These are phyloP conservation scores for Lachnellula occidentalis DNA, from an alignment of 2,329 filamentous ascomycete species.

Conservation along the genomic window DNA sequence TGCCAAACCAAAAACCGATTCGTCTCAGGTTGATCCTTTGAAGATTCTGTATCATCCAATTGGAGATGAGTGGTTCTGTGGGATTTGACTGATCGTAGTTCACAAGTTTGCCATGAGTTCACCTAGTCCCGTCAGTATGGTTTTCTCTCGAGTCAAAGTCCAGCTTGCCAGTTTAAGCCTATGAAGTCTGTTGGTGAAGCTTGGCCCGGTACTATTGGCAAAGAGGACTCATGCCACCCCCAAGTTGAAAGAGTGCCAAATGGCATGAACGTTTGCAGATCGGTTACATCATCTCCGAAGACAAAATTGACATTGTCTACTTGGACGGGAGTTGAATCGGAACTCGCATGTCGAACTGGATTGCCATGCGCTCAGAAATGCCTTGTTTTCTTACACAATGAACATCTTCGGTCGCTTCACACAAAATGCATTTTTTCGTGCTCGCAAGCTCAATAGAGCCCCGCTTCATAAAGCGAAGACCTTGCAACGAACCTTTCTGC, in stretches of 20 bases:
- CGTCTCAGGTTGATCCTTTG: constrained; percentile 41
- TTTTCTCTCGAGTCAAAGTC: neutral
- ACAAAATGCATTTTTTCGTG: too few species aligned
- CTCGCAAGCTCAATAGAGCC: too few species aligned
- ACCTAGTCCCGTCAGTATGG: constrained; percentile 20
- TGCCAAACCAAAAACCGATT: constrained; percentile 35
- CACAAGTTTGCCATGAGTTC: constrained; percentile 38
- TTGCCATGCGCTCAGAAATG: constrained; percentile 19
- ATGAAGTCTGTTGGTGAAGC: constrained; percentile 35
- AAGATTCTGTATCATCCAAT: constrained; percentile 49
- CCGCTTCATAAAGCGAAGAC: too few species aligned
- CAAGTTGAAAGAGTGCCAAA: constrained; percentile 39
- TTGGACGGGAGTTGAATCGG: constrained; percentile 33
- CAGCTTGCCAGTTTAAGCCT: constrained; percentile 34
- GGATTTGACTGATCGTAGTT: constrained; percentile 40
- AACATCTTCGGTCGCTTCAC: constrained; percentile 20
- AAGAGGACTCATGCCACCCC: constrained; percentile 41
- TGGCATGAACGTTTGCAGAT: constrained; percentile 39
- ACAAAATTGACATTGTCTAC: constrained; percentile 44
- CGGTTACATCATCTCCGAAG: constrained; percentile 41
- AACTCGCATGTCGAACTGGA: constrained; percentile 21
- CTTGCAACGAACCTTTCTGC: too few species aligned
- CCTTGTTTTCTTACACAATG: too few species aligned
- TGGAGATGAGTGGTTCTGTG: constrained; percentile 33
- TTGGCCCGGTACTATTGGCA: constrained; percentile 34